Evolutionary conservation across 805 yeast genomes (phyloP), one percentile per base, ranked within the genome.

Genomic region (Starmerella powellii): DNA sequence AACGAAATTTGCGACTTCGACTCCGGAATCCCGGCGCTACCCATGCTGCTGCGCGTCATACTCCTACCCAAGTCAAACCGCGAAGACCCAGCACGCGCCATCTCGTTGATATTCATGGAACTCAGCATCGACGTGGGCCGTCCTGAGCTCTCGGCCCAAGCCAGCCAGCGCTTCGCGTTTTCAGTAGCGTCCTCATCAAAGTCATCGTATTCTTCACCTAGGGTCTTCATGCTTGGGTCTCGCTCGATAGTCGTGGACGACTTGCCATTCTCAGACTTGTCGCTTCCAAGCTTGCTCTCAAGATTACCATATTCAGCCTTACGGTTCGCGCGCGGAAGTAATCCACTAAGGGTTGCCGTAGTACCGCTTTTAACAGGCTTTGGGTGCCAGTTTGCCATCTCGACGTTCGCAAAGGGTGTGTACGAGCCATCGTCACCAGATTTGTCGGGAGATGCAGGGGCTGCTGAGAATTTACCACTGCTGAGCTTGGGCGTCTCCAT

Each of bases 401-500:
- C 47, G 16, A 43, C 13, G 27, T 46, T 42, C 2, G 41, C 47
- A 40, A 40, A 46, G 2, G 50, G 50, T 16, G 37, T 13, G 34
- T 31, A 46, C 2, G 16, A 20, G n/a, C 19, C 34, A 6, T 8
- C 34, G 15, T 31, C 23, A 16, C 23, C 15, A 6, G 27, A 6
- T 6, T 26, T 8, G 6, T 8, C 17, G 13, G 24, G 17, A 15
- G 37, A 21, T 15, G 30, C 23, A 17, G 18, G 12, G 3, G 36
- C 35, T 3, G 44, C 41, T 3, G 27, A 21, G 32, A 40, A 37
- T 11, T 27, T 35, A 5, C 31, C 31, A 12, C 39, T 41, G 13
- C 27, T 32, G 11, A 50, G 34, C 4, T 42, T 48, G 2, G 56
- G 56, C 1, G 56, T 51, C 13, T 45, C 34, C 19, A 46, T 53